Evolutionary conservation across 2,329 filamentous ascomycete genomes (phyloP).

Genomic region (Xylaria sp.): DNA sequence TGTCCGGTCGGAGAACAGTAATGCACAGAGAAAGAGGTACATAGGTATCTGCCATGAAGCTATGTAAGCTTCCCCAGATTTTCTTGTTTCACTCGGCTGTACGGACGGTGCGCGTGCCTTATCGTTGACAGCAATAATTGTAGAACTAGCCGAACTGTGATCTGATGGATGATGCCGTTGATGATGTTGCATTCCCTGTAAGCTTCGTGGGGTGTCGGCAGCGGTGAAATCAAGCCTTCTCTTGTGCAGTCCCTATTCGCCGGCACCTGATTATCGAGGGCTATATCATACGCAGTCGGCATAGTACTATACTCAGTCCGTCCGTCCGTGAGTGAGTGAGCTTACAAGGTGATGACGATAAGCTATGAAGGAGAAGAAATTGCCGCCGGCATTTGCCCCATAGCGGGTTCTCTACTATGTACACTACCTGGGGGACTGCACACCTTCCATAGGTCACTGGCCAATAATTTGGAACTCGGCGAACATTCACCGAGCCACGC

Average conservation of each 20-base stretch:
- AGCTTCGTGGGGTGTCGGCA: no score
- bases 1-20: not conserved
- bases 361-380: not conserved
- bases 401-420: not conserved
- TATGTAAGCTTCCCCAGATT: slow-evolving; percentile 3
- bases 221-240: no score
- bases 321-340: no score
- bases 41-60: slow-evolving; percentile 1
- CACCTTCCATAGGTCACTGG: slow-evolving; percentile 1
- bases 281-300: no score
- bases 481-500: slow-evolving; percentile 23
- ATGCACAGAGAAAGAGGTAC: not conserved
- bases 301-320: no score
- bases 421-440: slow-evolving; percentile 7
- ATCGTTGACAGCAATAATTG: not conserved
- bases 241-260: no score
- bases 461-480: slow-evolving; percentile 24
- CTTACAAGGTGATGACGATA: not conserved
- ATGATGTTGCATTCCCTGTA: no score
- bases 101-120: not conserved
- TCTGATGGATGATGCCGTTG: no score
- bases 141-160: not conserved
- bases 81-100: slow-evolving; percentile 5
- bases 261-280: no score
- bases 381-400: slow-evolving; percentile 16